Evolutionary conservation across 2,329 filamentous ascomycete species (phyloP).

Genomic region (Passalora sequoiae): DNA sequence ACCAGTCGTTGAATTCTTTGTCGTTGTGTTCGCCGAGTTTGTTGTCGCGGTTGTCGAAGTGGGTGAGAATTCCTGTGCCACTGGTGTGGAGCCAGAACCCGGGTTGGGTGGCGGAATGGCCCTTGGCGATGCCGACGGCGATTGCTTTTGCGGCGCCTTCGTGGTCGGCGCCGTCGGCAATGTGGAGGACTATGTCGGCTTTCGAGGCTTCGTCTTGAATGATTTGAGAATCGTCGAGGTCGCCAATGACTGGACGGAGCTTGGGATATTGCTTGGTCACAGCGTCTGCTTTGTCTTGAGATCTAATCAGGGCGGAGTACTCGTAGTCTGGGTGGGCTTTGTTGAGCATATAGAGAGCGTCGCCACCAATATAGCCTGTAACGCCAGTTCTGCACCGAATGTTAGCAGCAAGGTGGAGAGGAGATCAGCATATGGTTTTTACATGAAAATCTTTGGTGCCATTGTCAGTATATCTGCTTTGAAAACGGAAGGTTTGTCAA

Average conservation of each 20-base stretch:
- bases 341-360: conserved; percentile 42
- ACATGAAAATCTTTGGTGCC: conserved; percentile 31
- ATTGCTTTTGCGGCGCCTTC: conserved; percentile 47
- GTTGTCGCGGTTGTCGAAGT: conserved; percentile 44
- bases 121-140: conserved; percentile 45
- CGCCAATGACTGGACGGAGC: conserved; percentile 49
- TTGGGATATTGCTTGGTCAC: conserved; percentile 33
- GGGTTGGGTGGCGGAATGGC: conserved; percentile 38
- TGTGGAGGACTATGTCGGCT: conserved; percentile 51
- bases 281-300: conserved; percentile 44
- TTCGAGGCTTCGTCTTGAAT: conserved; percentile 45
- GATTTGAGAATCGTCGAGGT: conserved; percentile 43
- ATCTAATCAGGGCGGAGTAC: conserved; percentile 47
- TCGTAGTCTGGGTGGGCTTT: conserved; percentile 47
- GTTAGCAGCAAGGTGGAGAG: conserved; percentile 3
- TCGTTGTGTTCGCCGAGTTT: conserved; percentile 43
- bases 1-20: conserved; percentile 56
- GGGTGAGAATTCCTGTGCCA: conserved; percentile 54
- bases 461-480: too few relatives aligned
- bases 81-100: conserved; percentile 49
- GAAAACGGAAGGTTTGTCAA: too few relatives aligned
- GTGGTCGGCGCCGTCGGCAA: conserved; percentile 45
- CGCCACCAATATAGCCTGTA: conserved; percentile 44
- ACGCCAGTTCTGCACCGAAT: conserved; percentile 25
- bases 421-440: conserved; percentile 5